Base-by-base conservation (phyloP, 345 rosid species). In the Hevea brasiliensis region DNA sequence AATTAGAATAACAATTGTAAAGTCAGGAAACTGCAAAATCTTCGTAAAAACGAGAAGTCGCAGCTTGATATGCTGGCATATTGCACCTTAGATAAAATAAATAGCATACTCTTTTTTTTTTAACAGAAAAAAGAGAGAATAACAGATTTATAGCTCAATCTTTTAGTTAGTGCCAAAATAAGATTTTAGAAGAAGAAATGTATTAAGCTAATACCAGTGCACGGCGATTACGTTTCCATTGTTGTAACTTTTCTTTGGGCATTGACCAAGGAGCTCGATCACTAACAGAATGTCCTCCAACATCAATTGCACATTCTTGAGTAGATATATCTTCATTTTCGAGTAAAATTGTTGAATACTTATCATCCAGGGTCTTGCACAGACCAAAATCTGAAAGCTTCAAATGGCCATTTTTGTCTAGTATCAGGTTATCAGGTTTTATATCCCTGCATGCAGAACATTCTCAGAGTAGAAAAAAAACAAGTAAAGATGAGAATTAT, bases 361-460 rank as follows among this genome's bases (percentile, higher is more conserved):
- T 95, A 51, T 88, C 95, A 85, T 92, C 96, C 20, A 95, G 86
- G 73, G 99, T 95, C 86, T 95, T 95, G 82, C 98, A 95, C 84
- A 95, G 84, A 21, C 99, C 99, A 87, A 95, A 95, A 86, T 95
- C 99, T 62, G 99, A 95, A 74, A 95, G 99, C 91, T 95, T 95
- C 84, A 95, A 72, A 83, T 95, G 98, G 64, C 99, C 99, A 81
- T 87, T 86, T 87, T 82, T 89, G 83, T 95, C 97, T 80, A 95
- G 84, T 67, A 95, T 92, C 79, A 95, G 88, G 81, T 95, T 95
- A 74, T 95, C 99, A 67, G 99, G 99, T 70, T 95, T 95, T 76
- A 95, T 91, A 81, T 95, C 99, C 93, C 99, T 92, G 76, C 79
- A 86, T 51, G 61, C 32, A 84, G 73, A 76, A 73, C 55, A 76